phyloP scores from a whole-genome alignment of 2,329 filamentous ascomycete genomes.

The Pestalotiopsis fici region DNA sequence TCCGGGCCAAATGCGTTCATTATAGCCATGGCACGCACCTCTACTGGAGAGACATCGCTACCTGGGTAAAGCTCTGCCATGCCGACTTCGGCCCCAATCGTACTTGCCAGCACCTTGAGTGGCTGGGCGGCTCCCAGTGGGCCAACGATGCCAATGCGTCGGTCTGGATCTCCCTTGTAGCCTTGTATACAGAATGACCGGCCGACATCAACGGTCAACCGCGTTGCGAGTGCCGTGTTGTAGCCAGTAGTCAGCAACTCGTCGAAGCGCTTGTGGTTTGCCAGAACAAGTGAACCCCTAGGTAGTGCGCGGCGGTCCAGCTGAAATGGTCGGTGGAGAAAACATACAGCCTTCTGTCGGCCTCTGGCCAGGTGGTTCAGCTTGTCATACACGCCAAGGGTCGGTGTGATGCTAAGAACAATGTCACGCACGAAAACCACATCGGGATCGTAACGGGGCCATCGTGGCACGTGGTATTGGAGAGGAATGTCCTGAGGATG shows the following conservation, averaged over 20 bases:
- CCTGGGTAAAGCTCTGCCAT: slow-evolving; percentile 10
- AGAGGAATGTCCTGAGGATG: slow-evolving; percentile 9
- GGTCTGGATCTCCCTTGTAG: slow-evolving; percentile 17
- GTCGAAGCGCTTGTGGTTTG: slow-evolving; percentile 19
- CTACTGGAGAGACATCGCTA: neutral
- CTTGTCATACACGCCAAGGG: slow-evolving; percentile 15
- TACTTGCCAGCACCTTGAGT: neutral
- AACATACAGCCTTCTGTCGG: slow-evolving; percentile 6
- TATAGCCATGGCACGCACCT: slow-evolving; percentile 12
- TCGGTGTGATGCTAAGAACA: slow-evolving; percentile 18
- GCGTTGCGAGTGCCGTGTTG: slow-evolving; percentile 13
- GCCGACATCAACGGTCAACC: slow-evolving; percentile 8
- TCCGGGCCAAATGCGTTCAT: slow-evolving; percentile 21
- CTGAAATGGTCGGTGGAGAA: slow-evolving; percentile 17
- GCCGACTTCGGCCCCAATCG: slow-evolving; percentile 8
- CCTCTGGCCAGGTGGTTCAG: slow-evolving; percentile 5
- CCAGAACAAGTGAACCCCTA: slow-evolving; percentile 11
- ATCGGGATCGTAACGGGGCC: slow-evolving; percentile 3
- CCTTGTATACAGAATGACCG: slow-evolving; percentile 11
- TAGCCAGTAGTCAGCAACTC: slow-evolving; percentile 18
- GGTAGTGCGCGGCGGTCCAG: slow-evolving; percentile 15
- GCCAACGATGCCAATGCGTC: slow-evolving; percentile 16
- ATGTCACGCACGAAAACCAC: neutral
- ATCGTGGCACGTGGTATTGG: slow-evolving; percentile 14
- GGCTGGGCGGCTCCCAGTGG: neutral